Base-by-base conservation (phyloP, 2,329 filamentous ascomycete species). In the Stagonosporopsis vannaccii region DNA sequence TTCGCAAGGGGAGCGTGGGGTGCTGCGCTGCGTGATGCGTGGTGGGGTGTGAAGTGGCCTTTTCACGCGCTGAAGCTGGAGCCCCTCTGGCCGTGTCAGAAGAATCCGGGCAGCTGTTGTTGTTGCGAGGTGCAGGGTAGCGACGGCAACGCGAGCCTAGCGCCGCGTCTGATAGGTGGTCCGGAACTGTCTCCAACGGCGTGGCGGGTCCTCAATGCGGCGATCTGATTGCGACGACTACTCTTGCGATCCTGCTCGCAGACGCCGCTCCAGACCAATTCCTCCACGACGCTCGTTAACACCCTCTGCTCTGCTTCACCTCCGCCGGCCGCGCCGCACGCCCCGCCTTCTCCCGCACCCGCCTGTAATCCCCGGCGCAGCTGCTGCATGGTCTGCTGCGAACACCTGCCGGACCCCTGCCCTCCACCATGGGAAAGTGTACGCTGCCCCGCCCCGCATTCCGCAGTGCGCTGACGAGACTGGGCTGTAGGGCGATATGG, bases 401-500 rank as follows among this genome's bases (percentile, higher is more conserved):
- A 30, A 57, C 62, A 67, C 56, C 51, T 42, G 59, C 57, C 45
- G 48, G 51, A 58, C 59, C 61, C 59, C 47, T 57, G 61, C 63
- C 59, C 58, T 68, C 59, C 56, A 62, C 62, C 60, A 78, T 78
- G 76, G 75, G 75, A 72, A 77, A 77, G 72, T 78, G 76, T 78
- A 74, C 56, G 75, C 67, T 62, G 50, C 50, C 46, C 59, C 56
- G 45, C 50, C 54, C 30, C 26, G 30, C 51, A 56, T 46, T 53
- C 39, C 45, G 43, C 47, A 33, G 35, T 23, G 23, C 49, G 57
- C 73, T 75, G 60, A 73, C 66, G 41, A 55, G 39, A 43, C n/a
- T 37, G 45, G 60, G 54, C 42, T 59, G 39, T 58, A 85, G 83
- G 83, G 82, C 81, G 82, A 80, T 97, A 96, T 83, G 95, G 93